A percentile compares a stretch with the other conserved stretches of the same genome.
These are phyloP conservation scores for Cyclocybe cylindracea DNA, from an alignment of 768 basidiomycete genomes.

Conservation along the genomic window DNA sequence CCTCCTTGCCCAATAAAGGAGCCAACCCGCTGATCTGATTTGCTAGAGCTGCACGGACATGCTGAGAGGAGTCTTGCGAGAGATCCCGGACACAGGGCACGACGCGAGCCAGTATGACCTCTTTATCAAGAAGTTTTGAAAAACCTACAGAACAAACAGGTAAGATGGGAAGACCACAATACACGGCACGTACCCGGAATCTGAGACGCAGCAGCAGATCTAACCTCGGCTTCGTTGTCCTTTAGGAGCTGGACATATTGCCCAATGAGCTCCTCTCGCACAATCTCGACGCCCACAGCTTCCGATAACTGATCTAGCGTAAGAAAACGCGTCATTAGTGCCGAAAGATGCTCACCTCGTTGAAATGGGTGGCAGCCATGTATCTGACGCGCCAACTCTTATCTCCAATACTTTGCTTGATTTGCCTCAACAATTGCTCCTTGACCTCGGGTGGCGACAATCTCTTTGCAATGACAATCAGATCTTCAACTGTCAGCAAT, in stretches of 20 bases:
- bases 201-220: constrained; percentile 94
- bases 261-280: constrained; percentile 92
- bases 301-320: constrained; percentile 67
- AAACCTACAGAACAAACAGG: constrained; percentile 63
- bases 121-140: constrained; percentile 88
- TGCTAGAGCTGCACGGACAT: constrained; percentile 98
- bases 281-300: constrained; percentile 87
- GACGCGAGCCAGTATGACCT: constrained; percentile 88
- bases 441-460: constrained; percentile 87
- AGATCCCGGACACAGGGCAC: constrained; percentile 95
- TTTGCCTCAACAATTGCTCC: constrained; percentile 81
- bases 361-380: constrained; percentile 97
- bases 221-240: no score
- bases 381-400: constrained; percentile 99
- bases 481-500: constrained; percentile 89
- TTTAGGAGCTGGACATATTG: constrained; percentile 97
- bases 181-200: constrained; percentile 84
- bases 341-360: no score
- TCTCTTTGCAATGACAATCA: constrained; percentile 89
- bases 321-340: background rate
- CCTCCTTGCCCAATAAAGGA: constrained; percentile 88
- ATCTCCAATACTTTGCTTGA: constrained; percentile 84
- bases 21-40: constrained; percentile 97
- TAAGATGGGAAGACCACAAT: constrained; percentile 1
- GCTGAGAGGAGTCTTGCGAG: constrained; percentile 90